These are phyloP conservation scores for Begonia loranthoides DNA, from an alignment of 306 rosid genomes.

Conservation along the genomic window DNA sequence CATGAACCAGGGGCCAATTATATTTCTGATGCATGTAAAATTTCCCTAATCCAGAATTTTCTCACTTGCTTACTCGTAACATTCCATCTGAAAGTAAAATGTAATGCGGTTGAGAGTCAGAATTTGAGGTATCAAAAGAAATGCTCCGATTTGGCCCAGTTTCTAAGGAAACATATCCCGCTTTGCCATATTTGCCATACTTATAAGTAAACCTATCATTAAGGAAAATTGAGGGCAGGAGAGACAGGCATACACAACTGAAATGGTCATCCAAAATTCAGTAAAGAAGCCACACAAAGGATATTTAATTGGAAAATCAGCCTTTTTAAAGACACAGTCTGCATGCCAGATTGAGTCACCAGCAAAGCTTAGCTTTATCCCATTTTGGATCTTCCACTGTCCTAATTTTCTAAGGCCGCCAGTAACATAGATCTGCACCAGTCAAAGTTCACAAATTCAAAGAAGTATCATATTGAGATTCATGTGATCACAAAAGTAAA, in stretches of 20 bases:
- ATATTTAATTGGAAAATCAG: slow-evolving; percentile 73
- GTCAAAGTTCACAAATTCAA: slow-evolving; percentile 9
- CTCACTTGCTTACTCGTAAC: slow-evolving; percentile 48
- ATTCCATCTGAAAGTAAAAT: slow-evolving; percentile 75
- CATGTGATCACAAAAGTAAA: neutral
- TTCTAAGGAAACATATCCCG: slow-evolving; percentile 56
- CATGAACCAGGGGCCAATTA: neutral
- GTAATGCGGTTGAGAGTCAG: slow-evolving; percentile 27
- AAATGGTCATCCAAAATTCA: slow-evolving; percentile 1
- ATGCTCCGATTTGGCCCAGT: slow-evolving; percentile 62
- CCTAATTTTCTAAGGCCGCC: slow-evolving; percentile 73
- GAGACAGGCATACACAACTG: slow-evolving; percentile 6
- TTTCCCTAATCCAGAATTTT: too few relatives aligned
- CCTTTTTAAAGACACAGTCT: slow-evolving; percentile 48
- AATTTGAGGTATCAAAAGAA: slow-evolving; percentile 30
- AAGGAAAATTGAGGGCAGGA: slow-evolving; percentile 31
- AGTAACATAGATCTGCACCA: slow-evolving; percentile 52
- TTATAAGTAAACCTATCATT: slow-evolving; percentile 51
- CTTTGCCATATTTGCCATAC: slow-evolving; percentile 56
- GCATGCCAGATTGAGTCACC: slow-evolving; percentile 84
- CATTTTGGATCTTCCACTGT: slow-evolving; percentile 57
- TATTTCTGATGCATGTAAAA: too few relatives aligned
- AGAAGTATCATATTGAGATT: slow-evolving; percentile 2
- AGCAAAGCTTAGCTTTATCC: slow-evolving; percentile 60
- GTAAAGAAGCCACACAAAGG: slow-evolving; percentile 27